Percentiles rank a stretch among this genome's conserved stretches.
These are phyloP conservation scores for Sporisorium exsertum DNA, from an alignment of 1,284 basidiomycete species.

Conservation along the genomic window DNA sequence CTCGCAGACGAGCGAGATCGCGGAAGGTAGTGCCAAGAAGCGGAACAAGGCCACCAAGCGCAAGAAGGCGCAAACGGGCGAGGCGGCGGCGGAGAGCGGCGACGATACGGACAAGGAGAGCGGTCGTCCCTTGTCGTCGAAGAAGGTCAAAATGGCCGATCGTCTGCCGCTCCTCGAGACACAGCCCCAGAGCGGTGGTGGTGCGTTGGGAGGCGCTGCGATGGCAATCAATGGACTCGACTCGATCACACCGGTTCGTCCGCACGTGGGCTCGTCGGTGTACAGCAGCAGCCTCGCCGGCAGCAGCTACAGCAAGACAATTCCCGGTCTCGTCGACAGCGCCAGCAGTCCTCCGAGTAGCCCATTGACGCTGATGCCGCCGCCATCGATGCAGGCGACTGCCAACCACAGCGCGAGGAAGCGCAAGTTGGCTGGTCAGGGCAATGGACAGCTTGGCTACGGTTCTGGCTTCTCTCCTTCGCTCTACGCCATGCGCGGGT, in stretches of 20 bases:
- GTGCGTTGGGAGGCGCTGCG: slow-evolving; percentile 8
- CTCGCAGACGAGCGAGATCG: slow-evolving; percentile 12
- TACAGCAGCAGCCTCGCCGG: slow-evolving; percentile 53
- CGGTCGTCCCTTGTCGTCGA: slow-evolving; percentile 18
- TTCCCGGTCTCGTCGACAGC: slow-evolving; percentile 60
- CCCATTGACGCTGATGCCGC: slow-evolving; percentile 57
- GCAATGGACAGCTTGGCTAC: slow-evolving; percentile 42
- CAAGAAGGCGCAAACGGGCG: slow-evolving; percentile 35
- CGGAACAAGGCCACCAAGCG: slow-evolving; percentile 46
- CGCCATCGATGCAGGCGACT: slow-evolving; percentile 50
- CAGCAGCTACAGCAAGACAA: slow-evolving; percentile 43
- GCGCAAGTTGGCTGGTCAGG: slow-evolving; percentile 51
- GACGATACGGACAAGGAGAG: slow-evolving; percentile 38
- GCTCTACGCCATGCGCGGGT: slow-evolving; percentile 39
- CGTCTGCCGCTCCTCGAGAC: slow-evolving; percentile 50
- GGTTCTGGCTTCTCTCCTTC: slow-evolving; percentile 43
- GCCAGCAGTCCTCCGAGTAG: slow-evolving; percentile 62
- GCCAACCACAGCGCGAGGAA: slow-evolving; percentile 56
- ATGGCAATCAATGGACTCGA: slow-evolving; percentile 40
- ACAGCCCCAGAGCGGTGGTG: slow-evolving; percentile 29
- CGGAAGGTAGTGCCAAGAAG: slow-evolving; percentile 33
- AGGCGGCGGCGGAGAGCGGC: slow-evolving; percentile 23
- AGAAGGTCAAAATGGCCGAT: slow-evolving; percentile 37
- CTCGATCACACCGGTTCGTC: slow-evolving; percentile 48
- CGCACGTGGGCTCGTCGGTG: slow-evolving; percentile 30